Evolutionary conservation across 495 filamentous ascomycete genomes (phyloP).

Genomic region (Aspergillus coremiiformis): DNA sequence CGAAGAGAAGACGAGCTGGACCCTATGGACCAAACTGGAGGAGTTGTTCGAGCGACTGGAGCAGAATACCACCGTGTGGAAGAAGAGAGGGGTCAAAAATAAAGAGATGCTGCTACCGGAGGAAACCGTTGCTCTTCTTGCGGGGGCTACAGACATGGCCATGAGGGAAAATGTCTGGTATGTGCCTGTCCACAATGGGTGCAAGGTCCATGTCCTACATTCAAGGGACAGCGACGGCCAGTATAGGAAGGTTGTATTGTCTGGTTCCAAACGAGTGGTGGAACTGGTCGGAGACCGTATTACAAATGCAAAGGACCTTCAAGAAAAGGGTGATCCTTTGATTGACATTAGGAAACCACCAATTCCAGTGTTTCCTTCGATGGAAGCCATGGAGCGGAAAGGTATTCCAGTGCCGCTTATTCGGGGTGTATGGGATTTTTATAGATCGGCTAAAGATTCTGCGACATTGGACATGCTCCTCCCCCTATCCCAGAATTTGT

Average conservation of each 20-base stretch:
- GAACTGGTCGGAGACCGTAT: slow-evolving; percentile 26
- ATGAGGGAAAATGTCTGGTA: slow-evolving; percentile 36
- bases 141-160: slow-evolving; percentile 21
- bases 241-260: slow-evolving; percentile 30
- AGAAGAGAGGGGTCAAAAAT: slow-evolving; percentile 10
- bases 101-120: slow-evolving; percentile 34
- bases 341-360: slow-evolving; percentile 24
- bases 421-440: slow-evolving; percentile 28
- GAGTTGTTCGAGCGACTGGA: slow-evolving; percentile 21
- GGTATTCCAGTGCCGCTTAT: slow-evolving; percentile 21
- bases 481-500: not conserved
- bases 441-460: not conserved
- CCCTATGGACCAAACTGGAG: slow-evolving; percentile 23
- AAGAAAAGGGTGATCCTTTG: slow-evolving; percentile 24
- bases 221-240: slow-evolving; percentile 26
- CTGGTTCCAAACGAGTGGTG: slow-evolving; percentile 26
- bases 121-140: slow-evolving; percentile 31
- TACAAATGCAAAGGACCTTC: slow-evolving; percentile 15
- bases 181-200: slow-evolving; percentile 30
- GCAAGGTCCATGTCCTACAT: slow-evolving; percentile 31
- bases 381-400: slow-evolving; percentile 12
- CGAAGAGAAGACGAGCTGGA: not conserved
- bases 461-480: slow-evolving; percentile 12
- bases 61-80: slow-evolving; percentile 4
- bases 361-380: slow-evolving; percentile 26